phyloP scores from a whole-genome alignment of 164 flowering plant genomes.

The Dillenia suffruticosa region DNA sequence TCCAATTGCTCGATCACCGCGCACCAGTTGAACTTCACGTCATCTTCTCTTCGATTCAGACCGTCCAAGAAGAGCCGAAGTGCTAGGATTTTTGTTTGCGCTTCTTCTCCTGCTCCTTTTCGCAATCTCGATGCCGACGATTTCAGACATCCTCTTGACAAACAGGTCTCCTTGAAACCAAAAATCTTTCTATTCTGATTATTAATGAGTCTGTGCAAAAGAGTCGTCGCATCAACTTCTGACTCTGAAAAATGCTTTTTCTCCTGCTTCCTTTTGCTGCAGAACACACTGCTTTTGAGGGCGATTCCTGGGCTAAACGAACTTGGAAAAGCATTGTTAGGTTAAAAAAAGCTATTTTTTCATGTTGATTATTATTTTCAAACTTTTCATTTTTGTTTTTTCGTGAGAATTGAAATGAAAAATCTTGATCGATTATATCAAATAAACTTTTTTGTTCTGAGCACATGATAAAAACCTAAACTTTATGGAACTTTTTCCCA shows the following conservation, averaged over 20 bases:
- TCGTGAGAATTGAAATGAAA: too few species aligned
- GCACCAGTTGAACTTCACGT: not conserved
- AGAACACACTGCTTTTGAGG: slow-evolving; percentile 65
- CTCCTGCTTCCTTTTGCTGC: slow-evolving; percentile 11
- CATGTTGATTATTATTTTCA: too few species aligned
- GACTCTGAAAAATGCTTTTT: too few species aligned
- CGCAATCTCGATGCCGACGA: slow-evolving; percentile 70
- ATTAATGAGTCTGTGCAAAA: too few species aligned
- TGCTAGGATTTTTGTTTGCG: slow-evolving; percentile 19
- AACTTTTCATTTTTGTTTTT: too few species aligned
- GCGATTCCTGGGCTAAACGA: slow-evolving; percentile 72
- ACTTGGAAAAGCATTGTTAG: slow-evolving; percentile 50
- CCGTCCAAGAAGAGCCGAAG: slow-evolving; percentile 8
- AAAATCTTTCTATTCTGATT: too few species aligned
- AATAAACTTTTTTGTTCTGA: too few species aligned
- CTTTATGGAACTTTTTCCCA: too few species aligned
- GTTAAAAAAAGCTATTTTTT: slow-evolving; percentile 13
- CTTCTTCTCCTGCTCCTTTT: slow-evolving; percentile 30
- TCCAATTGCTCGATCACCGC: slow-evolving; percentile 4
- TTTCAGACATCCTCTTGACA: slow-evolving; percentile 71
- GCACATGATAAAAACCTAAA: too few species aligned
- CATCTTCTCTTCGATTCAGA: slow-evolving; percentile 7
- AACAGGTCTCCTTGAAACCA: slow-evolving; percentile 31
- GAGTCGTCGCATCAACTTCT: too few species aligned
- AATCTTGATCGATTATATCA: too few species aligned